Evolutionary conservation across 148 eudicot species (phyloP).

Genomic region (Rhododendron williamsianum): DNA sequence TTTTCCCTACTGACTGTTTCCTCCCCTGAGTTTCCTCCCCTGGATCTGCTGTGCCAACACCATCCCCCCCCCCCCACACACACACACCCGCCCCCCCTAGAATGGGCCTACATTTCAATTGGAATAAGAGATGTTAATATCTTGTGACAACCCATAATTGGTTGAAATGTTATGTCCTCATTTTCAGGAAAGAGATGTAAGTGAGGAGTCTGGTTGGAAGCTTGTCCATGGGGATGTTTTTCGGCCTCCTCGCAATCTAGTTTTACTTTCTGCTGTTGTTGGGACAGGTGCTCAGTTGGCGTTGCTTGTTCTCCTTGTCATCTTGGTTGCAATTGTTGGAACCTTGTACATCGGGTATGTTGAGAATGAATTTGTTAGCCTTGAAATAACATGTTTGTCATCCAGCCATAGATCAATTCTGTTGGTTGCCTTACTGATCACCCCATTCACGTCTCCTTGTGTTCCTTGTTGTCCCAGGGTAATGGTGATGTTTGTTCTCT

Average conservation of each 20-base stretch:
- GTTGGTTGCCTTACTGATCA: not conserved
- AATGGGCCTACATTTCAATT: not conserved
- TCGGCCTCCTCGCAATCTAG: conserved; percentile 67
- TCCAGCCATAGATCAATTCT: not conserved
- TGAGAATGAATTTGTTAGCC: not conserved
- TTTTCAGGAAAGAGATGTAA: conserved; percentile 84
- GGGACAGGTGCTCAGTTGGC: conserved; percentile 94
- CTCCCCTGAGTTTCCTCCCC: no score
- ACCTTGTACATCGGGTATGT: conserved; percentile 76
- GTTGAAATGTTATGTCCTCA: not conserved
- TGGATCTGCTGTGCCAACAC: not conserved
- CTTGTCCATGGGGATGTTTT: conserved; percentile 92
- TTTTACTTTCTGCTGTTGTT: conserved; percentile 65
- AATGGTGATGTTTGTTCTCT: not conserved
- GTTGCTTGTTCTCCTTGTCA: conserved; percentile 75
- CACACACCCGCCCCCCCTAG: no score
- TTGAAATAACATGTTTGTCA: not conserved
- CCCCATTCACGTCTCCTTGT: not conserved
- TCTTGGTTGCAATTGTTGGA: conserved; percentile 75
- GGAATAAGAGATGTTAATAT: not conserved
- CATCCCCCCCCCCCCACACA: no score
- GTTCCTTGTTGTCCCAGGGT: not conserved
- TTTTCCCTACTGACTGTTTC: not conserved
- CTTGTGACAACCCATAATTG: not conserved
- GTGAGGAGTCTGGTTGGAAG: conserved; percentile 94